Evolutionary conservation across 768 basidiomycete species (phyloP), one percentile per base, ranked within the genome.

Genomic region (Podaxis rugospora): DNA sequence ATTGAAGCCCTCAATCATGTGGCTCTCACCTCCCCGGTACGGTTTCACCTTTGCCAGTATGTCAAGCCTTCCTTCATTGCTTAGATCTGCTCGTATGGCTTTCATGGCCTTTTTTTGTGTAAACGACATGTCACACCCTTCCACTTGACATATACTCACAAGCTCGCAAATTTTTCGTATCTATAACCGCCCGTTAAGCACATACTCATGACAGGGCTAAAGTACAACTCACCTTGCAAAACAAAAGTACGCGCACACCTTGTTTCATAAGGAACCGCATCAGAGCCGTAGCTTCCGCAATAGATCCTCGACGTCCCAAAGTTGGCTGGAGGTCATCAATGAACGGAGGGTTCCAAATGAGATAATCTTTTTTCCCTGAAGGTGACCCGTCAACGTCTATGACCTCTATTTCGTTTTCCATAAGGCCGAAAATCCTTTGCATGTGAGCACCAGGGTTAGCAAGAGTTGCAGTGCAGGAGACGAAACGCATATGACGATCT

Each of bases 401-500:
- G 4, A 84, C 85, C 58, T 84, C 81, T 11, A 93, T 78, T 46
- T 89, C 78, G 72, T 85, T 55, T 10, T 78, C 72, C 35, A 83
- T 75, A 4, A 94, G 73, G 21, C 88, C 89, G 66, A 92, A 90
- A 47, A 96, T 81, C 37, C 78, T 81, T 61, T 76, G 77, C 92
- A 95, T 94, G 65, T 94, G 90, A 57, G 81, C 72, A 39, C 74
- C 72, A 5, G 93, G 92, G 62, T 92, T 89, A 4, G 86, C 77
- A 47, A 96, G 88, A 0, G 93, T 96, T 37, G 93, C 93, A 63
- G 90, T 93, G 68, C 93, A 95, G 11, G 92, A 93, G 5, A 95
- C 83, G 67, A 92, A 93, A 16, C 76, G 80, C 2, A 81, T 68
- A 0, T 73, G 75, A 51, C 72, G 71, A 66, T 92, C 91, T 90